These are phyloP conservation scores for Oropetium thomaeum DNA, from an alignment of 176 grass and related monocot genomes.

Conservation along the genomic window DNA sequence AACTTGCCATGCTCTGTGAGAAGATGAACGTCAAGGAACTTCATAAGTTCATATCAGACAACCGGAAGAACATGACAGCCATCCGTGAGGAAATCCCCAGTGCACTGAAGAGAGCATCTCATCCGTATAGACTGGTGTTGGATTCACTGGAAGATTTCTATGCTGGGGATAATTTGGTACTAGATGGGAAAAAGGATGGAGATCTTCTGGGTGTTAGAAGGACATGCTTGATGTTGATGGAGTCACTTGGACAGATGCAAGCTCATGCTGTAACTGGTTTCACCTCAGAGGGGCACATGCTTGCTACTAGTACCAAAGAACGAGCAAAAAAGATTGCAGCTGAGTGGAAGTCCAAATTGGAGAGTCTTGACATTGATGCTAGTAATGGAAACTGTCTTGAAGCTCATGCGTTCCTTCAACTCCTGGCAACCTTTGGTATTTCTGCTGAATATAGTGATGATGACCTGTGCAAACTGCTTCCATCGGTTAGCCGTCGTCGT, in stretches of 20 bases:
- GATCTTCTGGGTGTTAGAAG: constrained; percentile 80
- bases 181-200: constrained; percentile 93
- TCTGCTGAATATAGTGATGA: constrained; percentile 64
- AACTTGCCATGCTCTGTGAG: constrained; percentile 60
- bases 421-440: constrained; percentile 81
- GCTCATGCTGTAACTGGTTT: constrained; percentile 22
- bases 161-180: constrained; percentile 48
- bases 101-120: constrained; percentile 54
- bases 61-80: constrained; percentile 72
- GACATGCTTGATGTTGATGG: constrained; percentile 96
- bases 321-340: constrained; percentile 66
- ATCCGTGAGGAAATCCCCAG: constrained; percentile 82
- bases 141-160: constrained; percentile 60
- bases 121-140: constrained; percentile 61
- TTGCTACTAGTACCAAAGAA: constrained; percentile 52
- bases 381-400: constrained; percentile 92
- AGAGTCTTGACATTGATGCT: constrained; percentile 70
- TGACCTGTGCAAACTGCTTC: constrained; percentile 85
- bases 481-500: constrained; percentile 78
- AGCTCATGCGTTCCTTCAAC: constrained; percentile 97
- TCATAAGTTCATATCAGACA: constrained; percentile 85
- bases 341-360: constrained; percentile 79
- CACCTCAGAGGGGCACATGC: constrained; percentile 27
- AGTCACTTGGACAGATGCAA: constrained; percentile 66
- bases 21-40: constrained; percentile 83